phyloP scores from a whole-genome alignment of 306 rosid genomes.

The Vachellia collinsii region DNA sequence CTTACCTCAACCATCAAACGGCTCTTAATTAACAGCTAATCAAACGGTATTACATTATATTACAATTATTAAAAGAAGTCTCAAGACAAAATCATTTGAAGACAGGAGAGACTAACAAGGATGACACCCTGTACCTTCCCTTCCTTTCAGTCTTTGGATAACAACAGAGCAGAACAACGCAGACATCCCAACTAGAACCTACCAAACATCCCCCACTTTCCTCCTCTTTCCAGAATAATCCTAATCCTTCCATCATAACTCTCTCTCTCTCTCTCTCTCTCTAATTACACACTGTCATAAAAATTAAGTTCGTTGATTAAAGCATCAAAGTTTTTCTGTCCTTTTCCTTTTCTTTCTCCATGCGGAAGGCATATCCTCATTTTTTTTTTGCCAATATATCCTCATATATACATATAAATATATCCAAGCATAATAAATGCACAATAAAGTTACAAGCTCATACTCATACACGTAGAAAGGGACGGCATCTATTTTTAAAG shows the following conservation, averaged over 20 bases:
- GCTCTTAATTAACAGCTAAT: conserved; percentile 1
- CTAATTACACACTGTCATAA: background rate
- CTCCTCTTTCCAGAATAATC: conserved; percentile 55
- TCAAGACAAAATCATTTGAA: conserved; percentile 26
- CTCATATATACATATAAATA: too few relatives aligned
- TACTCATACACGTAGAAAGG: background rate
- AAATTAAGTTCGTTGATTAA: background rate
- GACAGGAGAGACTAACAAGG: background rate
- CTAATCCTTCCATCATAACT: conserved; percentile 26
- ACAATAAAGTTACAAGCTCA: background rate
- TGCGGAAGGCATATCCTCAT: background rate
- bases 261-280: background rate
- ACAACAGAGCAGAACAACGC: conserved; percentile 58
- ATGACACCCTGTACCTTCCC: conserved; percentile 20
- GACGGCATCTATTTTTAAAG: background rate
- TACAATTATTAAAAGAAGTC: background rate
- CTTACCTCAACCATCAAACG: conserved; percentile 6
- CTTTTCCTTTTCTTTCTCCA: background rate
- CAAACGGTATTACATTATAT: background rate
- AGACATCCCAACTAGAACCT: conserved; percentile 31
- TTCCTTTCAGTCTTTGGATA: conserved; percentile 14
- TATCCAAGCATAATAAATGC: background rate
- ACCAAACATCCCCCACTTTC: conserved; percentile 33
- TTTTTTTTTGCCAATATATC: too few relatives aligned
- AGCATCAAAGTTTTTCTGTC: background rate